Conservation (phyloP, 2,329 filamentous ascomycete genomes). For the Scolecobasidium constrictum region DNA sequence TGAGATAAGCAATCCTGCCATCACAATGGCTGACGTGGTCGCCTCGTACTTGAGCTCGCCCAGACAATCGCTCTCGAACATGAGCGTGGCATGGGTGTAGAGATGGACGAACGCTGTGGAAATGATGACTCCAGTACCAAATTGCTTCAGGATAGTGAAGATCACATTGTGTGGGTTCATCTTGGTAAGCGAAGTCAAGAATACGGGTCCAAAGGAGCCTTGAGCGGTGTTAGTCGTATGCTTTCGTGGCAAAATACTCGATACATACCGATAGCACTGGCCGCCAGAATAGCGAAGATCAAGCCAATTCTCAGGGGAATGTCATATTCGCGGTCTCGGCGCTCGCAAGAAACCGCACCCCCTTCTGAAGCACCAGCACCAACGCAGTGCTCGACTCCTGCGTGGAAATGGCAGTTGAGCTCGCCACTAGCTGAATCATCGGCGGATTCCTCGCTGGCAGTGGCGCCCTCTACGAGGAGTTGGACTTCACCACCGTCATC, state of each 20-base stretch:
- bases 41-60: slow-evolving; percentile 56
- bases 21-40: slow-evolving; percentile 58
- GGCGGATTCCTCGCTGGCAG: slow-evolving; percentile 12
- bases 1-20: slow-evolving; percentile 63
- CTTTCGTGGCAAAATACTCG: slow-evolving; percentile 9
- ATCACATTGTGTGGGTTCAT: slow-evolving; percentile 35
- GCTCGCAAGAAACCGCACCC: slow-evolving; percentile 32
- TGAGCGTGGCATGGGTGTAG: slow-evolving; percentile 56
- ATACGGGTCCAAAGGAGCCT: slow-evolving; percentile 55
- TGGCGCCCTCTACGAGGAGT: slow-evolving; percentile 31
- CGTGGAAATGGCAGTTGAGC: slow-evolving; percentile 58
- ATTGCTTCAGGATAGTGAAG: slow-evolving; percentile 58
- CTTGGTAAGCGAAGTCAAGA: slow-evolving; percentile 48
- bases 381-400: slow-evolving; percentile 59
- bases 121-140: slow-evolving; percentile 63
- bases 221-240: too few relatives aligned
- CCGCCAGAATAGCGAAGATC: slow-evolving; percentile 59
- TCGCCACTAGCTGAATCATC: background rate
- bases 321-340: slow-evolving; percentile 49
- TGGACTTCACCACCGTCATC: slow-evolving; percentile 50
- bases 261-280: slow-evolving; percentile 49
- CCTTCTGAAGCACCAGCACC: slow-evolving; percentile 34
- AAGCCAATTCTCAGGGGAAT: slow-evolving; percentile 57
- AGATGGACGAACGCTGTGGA: slow-evolving; percentile 61
- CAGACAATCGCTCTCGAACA: slow-evolving; percentile 62